Evolutionary conservation across 306 rosid genomes (phyloP).

Genomic region (Corylus americana): DNA sequence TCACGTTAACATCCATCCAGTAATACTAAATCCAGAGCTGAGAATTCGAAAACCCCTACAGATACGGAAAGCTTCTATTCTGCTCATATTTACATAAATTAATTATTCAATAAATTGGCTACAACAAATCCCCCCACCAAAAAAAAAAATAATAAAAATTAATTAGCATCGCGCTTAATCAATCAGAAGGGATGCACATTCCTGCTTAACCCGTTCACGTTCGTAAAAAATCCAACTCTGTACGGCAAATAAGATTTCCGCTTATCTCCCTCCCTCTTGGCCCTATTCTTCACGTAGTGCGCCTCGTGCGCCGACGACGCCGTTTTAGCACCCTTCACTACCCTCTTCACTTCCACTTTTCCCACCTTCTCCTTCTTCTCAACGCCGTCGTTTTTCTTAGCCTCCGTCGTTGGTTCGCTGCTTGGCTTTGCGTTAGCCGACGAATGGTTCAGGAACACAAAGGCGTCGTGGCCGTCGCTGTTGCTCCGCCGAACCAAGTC

Average conservation of each 20-base stretch:
- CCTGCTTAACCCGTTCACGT: slow-evolving; percentile 55
- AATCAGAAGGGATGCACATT: slow-evolving; percentile 74
- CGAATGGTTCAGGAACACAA: slow-evolving; percentile 52
- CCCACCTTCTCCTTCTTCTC: slow-evolving; percentile 10
- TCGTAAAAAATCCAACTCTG: slow-evolving; percentile 71
- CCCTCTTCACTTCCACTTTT: slow-evolving; percentile 7
- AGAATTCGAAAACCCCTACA: not conserved
- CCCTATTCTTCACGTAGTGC: slow-evolving; percentile 60
- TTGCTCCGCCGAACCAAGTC: slow-evolving; percentile 63
- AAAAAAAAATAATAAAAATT: not conserved
- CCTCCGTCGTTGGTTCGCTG: not conserved
- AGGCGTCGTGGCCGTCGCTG: slow-evolving; percentile 86
- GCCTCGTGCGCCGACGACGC: slow-evolving; percentile 62
- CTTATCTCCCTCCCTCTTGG: slow-evolving; percentile 62
- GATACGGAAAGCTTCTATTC: not conserved
- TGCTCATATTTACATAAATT: slow-evolving; percentile 31
- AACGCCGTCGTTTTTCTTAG: slow-evolving; percentile 3
- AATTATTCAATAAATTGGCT: not conserved
- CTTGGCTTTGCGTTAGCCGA: slow-evolving; percentile 10
- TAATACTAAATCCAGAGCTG: not conserved
- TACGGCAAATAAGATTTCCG: slow-evolving; percentile 82
- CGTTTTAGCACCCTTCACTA: slow-evolving; percentile 21
- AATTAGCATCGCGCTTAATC: not conserved
- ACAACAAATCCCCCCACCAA: not conserved
- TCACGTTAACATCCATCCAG: not conserved